Conservation (phyloP, 257 asterid genomes). For the Lantana camara region DNA sequence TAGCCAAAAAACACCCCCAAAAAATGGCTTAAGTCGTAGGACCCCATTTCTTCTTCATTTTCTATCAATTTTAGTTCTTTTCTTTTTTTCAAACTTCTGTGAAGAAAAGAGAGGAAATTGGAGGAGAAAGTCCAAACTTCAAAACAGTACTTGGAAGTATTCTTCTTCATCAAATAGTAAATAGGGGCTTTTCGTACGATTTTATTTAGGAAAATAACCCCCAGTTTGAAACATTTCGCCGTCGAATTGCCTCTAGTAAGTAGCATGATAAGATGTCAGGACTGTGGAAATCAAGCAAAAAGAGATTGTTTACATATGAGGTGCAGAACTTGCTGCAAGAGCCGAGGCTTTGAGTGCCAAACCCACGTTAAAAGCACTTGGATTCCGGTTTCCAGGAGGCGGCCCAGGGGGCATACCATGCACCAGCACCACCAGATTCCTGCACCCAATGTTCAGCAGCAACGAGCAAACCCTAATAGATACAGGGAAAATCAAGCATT, state of each 20-base stretch:
- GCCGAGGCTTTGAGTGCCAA: constrained; percentile 55
- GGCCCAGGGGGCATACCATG: constrained; percentile 30
- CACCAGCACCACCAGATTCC: constrained; percentile 30
- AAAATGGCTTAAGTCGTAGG: not conserved
- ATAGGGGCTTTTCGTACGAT: too few relatives aligned
- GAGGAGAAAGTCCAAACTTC: not conserved
- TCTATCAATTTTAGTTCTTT: not conserved
- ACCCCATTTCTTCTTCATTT: not conserved
- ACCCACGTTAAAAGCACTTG: constrained; percentile 65
- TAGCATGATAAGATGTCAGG: constrained; percentile 45
- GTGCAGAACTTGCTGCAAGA: constrained; percentile 64
- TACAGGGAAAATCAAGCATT: constrained; percentile 34
- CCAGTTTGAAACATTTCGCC: too few relatives aligned
- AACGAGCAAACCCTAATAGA: constrained; percentile 50
- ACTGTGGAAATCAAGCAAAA: constrained; percentile 62
- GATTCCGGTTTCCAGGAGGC: constrained; percentile 49
- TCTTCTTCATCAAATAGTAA: too few relatives aligned
- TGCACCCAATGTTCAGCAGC: not conserved
- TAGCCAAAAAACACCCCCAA: not conserved
- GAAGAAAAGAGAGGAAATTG: constrained; percentile 20
- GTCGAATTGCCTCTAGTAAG: too few relatives aligned
- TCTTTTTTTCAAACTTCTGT: not conserved
- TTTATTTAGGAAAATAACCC: too few relatives aligned
- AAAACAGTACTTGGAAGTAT: too few relatives aligned
- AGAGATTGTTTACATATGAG: constrained; percentile 47